Percentiles rank a stretch among this genome's conserved stretches.
Conservation (phyloP, 352 stramenopile genomes). For the Pythium folliculosum region DNA sequence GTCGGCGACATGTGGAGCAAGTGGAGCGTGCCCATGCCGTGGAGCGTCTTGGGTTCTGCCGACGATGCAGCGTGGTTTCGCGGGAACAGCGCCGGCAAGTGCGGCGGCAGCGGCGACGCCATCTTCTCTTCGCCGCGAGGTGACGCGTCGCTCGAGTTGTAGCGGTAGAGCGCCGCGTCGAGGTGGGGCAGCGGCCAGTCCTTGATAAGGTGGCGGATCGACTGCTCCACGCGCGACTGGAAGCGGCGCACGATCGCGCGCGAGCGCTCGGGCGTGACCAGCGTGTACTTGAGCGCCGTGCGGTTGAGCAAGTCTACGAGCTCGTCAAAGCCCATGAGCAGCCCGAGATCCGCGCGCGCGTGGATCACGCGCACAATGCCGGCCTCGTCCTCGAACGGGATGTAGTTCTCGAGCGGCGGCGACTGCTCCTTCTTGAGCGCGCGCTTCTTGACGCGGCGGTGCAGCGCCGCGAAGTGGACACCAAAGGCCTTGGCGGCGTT, state of each 20-base stretch:
- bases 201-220: slow-evolving; percentile 60
- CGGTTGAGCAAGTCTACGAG: slow-evolving; percentile 66
- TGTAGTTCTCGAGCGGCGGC: slow-evolving; percentile 54
- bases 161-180: slow-evolving; percentile 41
- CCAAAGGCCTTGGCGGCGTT: slow-evolving; percentile 58
- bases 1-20: slow-evolving; percentile 3
- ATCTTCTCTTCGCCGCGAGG: slow-evolving; percentile 22
- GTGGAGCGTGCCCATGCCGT: not conserved
- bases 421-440: slow-evolving; percentile 47
- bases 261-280: slow-evolving; percentile 42
- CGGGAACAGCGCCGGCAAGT: slow-evolving; percentile 17
- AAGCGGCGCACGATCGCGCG: slow-evolving; percentile 58
- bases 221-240: slow-evolving; percentile 60
- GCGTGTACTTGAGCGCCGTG: slow-evolving; percentile 57
- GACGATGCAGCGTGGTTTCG: slow-evolving; percentile 8
- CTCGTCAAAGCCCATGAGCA: slow-evolving; percentile 72
- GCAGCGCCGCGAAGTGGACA: slow-evolving; percentile 68
- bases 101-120: slow-evolving; percentile 6
- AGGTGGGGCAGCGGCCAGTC: slow-evolving; percentile 51
- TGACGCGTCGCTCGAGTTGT: slow-evolving; percentile 19
- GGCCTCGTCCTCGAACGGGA: slow-evolving; percentile 67
- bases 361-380: slow-evolving; percentile 70
- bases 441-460: slow-evolving; percentile 70
- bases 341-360: slow-evolving; percentile 63
- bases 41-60: slow-evolving; percentile 18